Conservation (phyloP, 345 rosid genomes). For the Leavenworthia alabamica region DNA sequence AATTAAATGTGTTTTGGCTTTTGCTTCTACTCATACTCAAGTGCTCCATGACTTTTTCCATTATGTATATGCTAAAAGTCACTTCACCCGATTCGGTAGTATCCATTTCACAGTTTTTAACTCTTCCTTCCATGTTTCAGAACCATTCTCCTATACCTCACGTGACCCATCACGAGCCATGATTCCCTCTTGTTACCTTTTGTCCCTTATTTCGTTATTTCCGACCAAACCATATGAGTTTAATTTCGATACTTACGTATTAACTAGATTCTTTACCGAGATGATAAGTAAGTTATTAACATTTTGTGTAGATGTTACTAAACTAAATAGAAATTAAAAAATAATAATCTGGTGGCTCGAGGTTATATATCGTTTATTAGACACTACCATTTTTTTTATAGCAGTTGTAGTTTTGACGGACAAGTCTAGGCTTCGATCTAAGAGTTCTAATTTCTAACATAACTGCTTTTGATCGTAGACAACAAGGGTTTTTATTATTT, state of each 20-base stretch:
- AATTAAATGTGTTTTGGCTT: constrained; percentile 36
- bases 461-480: neutral
- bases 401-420: neutral
- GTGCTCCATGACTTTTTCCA: constrained; percentile 30
- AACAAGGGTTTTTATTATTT: neutral
- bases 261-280: neutral
- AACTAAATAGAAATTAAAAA: neutral
- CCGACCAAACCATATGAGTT: neutral
- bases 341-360: neutral
- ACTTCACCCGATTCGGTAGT: constrained; percentile 24
- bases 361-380: neutral
- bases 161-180: constrained; percentile 29
- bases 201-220: neutral
- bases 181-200: constrained; percentile 1
- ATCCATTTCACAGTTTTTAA: constrained; percentile 25
- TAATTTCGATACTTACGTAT: neutral
- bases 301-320: neutral
- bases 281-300: neutral
- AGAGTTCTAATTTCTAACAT: neutral
- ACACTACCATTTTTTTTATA: neutral
- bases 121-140: constrained; percentile 13
- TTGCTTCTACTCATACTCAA: constrained; percentile 30
- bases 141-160: constrained; percentile 16
- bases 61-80: constrained; percentile 17
- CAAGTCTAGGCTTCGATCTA: neutral